Percentiles rank a stretch among this genome's conserved stretches.
These are phyloP conservation scores for Achaetomiella virescens DNA, from an alignment of 495 filamentous ascomycete species.

Conservation along the genomic window DNA sequence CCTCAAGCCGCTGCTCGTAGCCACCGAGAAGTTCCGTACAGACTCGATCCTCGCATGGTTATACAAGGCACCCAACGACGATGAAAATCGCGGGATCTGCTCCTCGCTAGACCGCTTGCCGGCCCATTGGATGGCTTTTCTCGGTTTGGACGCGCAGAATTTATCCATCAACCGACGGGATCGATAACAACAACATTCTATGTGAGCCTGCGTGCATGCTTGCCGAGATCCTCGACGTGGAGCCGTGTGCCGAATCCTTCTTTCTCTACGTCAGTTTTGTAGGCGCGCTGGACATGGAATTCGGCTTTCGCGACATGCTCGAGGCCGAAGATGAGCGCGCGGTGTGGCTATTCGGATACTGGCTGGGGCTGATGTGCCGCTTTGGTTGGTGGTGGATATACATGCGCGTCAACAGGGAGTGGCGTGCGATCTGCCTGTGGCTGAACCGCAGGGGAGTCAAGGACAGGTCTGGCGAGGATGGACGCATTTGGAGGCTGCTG, in stretches of 20 bases:
- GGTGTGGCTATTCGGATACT: background rate
- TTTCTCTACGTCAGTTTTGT: background rate
- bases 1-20: background rate
- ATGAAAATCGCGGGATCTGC: background rate
- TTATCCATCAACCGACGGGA: background rate
- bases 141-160: too few species aligned
- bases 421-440: background rate
- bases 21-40: background rate
- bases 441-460: background rate
- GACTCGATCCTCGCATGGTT: background rate
- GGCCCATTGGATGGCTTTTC: background rate
- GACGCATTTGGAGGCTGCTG: background rate
- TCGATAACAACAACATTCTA: background rate
- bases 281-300: background rate
- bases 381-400: background rate
- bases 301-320: background rate
- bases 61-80: background rate
- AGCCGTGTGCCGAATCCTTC: background rate
- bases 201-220: background rate
- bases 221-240: background rate
- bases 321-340: background rate
- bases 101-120: too few species aligned
- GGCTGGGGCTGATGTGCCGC: background rate
- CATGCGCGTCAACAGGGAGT: background rate
- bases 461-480: background rate